A percentile compares a stretch with the other conserved stretches of the same genome.
Conservation (phyloP, 2,329 filamentous ascomycete species). For the Colletotrichum higginsianum region DNA sequence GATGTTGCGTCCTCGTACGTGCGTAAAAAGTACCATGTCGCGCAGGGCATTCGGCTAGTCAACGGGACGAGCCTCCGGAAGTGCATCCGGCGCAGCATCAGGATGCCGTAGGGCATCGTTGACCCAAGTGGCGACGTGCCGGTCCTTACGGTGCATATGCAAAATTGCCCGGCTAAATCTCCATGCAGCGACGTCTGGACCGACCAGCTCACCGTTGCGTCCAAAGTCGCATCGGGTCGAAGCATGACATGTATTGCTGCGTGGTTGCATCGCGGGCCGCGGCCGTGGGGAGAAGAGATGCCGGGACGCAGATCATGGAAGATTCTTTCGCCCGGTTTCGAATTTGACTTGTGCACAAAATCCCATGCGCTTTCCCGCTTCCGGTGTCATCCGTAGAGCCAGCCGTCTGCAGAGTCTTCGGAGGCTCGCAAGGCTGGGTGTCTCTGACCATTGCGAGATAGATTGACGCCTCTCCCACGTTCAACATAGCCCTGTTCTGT, state of each 20-base stretch:
- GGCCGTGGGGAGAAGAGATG: neutral
- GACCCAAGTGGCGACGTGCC: neutral
- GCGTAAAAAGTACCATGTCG: neutral
- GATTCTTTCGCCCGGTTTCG: neutral
- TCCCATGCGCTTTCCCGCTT: neutral
- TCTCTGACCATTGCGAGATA: neutral
- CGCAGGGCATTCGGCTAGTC: neutral
- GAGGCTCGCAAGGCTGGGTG: neutral
- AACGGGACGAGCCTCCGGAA: slow-evolving; percentile 4
- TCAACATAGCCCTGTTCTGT: neutral
- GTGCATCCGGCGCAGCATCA: slow-evolving; percentile 3
- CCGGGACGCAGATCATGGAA: slow-evolving; percentile 5
- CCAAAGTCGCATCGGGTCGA: neutral
- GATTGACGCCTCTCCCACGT: neutral
- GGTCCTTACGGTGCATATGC: slow-evolving; percentile 8
- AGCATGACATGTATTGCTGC: slow-evolving; percentile 5
- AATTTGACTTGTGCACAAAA: neutral
- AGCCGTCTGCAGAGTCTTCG: neutral
- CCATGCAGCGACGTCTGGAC: neutral
- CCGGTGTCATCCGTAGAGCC: neutral
- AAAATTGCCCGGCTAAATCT: slow-evolving; percentile 12
- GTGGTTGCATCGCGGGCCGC: slow-evolving; percentile 32
- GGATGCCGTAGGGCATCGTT: neutral
- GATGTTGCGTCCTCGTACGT: neutral
- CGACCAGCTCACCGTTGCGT: slow-evolving; percentile 12